These are phyloP conservation scores for Suillus cothurnatus DNA, from an alignment of 768 basidiomycete species.

Conservation along the genomic window DNA sequence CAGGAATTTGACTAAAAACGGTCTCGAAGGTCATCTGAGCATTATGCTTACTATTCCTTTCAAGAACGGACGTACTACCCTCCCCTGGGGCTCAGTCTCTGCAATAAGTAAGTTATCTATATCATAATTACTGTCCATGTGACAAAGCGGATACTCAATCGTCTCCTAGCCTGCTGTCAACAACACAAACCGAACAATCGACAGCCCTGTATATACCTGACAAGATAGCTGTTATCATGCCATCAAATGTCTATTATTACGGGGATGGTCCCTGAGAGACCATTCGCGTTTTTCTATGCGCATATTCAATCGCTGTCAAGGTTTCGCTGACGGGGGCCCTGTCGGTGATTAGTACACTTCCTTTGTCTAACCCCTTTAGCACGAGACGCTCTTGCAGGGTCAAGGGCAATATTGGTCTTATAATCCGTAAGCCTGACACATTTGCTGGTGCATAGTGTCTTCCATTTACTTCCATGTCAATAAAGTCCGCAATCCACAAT, in stretches of 20 bases:
- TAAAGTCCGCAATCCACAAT: background rate
- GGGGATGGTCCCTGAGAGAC: background rate
- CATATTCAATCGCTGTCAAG: background rate
- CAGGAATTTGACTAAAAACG: background rate
- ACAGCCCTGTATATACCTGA: background rate
- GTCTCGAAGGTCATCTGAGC: background rate
- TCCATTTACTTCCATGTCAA: background rate
- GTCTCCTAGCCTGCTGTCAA: background rate
- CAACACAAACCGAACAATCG: background rate
- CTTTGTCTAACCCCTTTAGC: background rate
- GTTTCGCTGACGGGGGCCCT: no score
- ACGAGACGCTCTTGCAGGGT: background rate
- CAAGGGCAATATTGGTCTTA: background rate
- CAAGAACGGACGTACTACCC: background rate
- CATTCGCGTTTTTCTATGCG: background rate
- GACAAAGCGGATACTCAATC: background rate
- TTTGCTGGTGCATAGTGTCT: background rate
- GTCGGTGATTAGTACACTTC: background rate
- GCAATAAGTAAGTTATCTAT: background rate
- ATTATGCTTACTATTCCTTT: background rate
- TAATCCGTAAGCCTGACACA: background rate
- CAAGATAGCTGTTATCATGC: background rate
- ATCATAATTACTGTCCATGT: background rate
- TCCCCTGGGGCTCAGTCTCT: no score
- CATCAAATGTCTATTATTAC: background rate